These are phyloP conservation scores for Eragrostis nindensis DNA, from an alignment of 176 grass and related monocot genomes.

Conservation along the genomic window DNA sequence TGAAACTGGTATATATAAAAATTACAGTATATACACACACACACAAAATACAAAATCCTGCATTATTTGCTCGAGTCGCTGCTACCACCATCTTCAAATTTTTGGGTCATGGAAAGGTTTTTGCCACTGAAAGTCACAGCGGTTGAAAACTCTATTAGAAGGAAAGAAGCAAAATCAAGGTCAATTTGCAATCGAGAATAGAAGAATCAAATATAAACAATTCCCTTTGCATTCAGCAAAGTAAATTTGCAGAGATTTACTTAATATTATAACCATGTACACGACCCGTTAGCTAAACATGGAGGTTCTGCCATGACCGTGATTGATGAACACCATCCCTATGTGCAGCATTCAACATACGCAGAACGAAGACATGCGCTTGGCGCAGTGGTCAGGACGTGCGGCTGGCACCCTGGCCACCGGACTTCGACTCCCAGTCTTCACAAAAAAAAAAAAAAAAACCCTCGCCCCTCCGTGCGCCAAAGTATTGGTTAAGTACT, in stretches of 20 bases:
- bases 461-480: too few species aligned
- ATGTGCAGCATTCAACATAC: neutral
- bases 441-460: too few species aligned
- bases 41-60: too few species aligned
- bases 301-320: too few species aligned
- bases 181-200: neutral
- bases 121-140: constrained; percentile 40
- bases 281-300: neutral
- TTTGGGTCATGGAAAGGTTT: constrained; percentile 25
- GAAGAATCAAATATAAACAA: neutral
- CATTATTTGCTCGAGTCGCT: neutral
- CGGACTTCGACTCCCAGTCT: too few species aligned
- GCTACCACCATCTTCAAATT: constrained; percentile 14
- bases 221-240: neutral
- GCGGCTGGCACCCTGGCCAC: too few species aligned
- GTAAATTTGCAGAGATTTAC: neutral
- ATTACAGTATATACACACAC: constrained; percentile 7
- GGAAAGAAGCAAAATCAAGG: too few species aligned
- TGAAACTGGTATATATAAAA: neutral
- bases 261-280: neutral
- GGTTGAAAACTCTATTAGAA: neutral
- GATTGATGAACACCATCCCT: neutral
- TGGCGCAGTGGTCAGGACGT: too few species aligned
- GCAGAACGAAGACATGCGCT: too few species aligned
- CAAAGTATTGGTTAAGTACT: too few species aligned